These are phyloP conservation scores for Helianthus tuberosus DNA, from an alignment of 129 eudicot species.

Conservation along the genomic window DNA sequence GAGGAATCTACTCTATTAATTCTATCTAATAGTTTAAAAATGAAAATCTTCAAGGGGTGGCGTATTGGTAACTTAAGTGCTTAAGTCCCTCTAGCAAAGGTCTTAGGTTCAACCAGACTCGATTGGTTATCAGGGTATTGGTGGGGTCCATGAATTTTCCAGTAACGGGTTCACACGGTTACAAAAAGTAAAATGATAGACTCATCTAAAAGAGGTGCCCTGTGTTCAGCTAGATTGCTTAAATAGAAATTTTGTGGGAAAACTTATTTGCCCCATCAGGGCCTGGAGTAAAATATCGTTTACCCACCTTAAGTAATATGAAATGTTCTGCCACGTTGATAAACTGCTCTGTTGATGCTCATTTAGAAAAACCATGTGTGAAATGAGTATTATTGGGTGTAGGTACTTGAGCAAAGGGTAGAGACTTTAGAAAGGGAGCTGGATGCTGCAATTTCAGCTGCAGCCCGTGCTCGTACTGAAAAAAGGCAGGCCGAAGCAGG, in stretches of 20 bases:
- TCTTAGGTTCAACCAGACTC: too few species aligned
- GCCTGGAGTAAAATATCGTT: background rate
- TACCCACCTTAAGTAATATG: background rate
- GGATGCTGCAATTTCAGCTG: constrained; percentile 91
- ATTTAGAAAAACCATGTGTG: background rate
- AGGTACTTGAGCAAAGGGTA: constrained; percentile 96
- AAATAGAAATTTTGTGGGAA: background rate
- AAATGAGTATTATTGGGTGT: constrained; percentile 25
- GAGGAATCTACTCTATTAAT: background rate
- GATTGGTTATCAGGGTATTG: too few species aligned
- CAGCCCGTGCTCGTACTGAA: constrained; percentile 89
- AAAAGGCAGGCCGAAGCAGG: constrained; percentile 93
- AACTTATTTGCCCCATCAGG: background rate
- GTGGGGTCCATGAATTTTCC: too few species aligned
- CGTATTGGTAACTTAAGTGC: too few species aligned
- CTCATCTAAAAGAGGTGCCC: background rate
- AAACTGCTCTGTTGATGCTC: background rate
- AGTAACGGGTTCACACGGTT: too few species aligned
- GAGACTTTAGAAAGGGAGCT: constrained; percentile 85
- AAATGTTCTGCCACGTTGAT: background rate
- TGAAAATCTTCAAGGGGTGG: background rate
- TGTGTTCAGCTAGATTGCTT: background rate
- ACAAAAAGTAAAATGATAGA: background rate
- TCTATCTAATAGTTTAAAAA: background rate
- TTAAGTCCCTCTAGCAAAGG: too few species aligned